Base-by-base conservation (phyloP, 2,329 filamentous ascomycete genomes). In the Orbilia brochopaga region DNA sequence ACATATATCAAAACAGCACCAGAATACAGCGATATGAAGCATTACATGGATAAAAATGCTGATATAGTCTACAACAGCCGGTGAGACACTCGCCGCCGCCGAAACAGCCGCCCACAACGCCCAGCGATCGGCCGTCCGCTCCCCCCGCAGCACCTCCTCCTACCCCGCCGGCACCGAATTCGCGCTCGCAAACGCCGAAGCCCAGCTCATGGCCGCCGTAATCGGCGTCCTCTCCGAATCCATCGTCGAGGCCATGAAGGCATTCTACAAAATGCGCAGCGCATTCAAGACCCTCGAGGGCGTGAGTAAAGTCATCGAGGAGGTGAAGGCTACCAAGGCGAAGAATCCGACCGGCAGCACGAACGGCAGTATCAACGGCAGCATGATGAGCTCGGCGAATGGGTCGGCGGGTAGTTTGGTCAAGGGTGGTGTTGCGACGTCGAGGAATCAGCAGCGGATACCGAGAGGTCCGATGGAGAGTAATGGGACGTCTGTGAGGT, bases 221-320 rank as follows among this genome's bases (percentile, higher is more conserved):
- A 87, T 97, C 0, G 91, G 87, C 0, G 90, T 97, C 15, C 81
- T 97, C 76, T 95, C 95, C 75, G 94, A 97, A 81, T 96, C 90
- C 78, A 81, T 97, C 76, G 93, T 92, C 0, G 94, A 97, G 79
- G 91, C 88, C 15, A 86, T 97, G 79, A 91, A 89, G 80, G 91
- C 91, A 4, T 97, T 97, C 77, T 95, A 96, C 78, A 96, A 94
- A 80, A 80, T 97, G 75, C 85, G 93, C 73, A 96, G 95, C 78
- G 93, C 93, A 0, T 97, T 90, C 77, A 82, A 91, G 42, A 89
- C 91, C 0, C 82, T 99, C 2, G 90, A 96, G 76, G 84, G 84
- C 8, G 90, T 99, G 62, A 64, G 73, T 21, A 60, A 35, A 42
- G 58, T 40, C 46, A 72, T 51, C 50, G 40, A 37, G 51, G 60